Evolutionary conservation across 1,284 basidiomycete species (phyloP).

Genomic region (Singerocomus inundabilis): DNA sequence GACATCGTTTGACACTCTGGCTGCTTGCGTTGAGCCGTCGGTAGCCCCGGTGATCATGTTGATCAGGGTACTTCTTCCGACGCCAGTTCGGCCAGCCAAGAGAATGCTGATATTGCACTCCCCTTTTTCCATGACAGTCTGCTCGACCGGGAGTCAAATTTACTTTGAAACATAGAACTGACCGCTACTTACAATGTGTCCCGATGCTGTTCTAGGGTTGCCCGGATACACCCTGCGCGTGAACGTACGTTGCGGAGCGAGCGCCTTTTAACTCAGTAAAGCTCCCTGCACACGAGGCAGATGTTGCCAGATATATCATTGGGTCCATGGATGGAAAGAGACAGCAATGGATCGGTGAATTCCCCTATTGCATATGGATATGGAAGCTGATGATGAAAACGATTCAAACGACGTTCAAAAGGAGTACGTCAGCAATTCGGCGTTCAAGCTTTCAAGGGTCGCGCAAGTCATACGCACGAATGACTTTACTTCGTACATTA

Average conservation of each 20-base stretch:
- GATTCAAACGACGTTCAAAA: no score
- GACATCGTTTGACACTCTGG: slow-evolving; percentile 27
- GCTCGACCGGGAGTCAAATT: neutral
- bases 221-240: neutral
- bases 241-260: neutral
- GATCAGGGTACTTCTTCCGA: slow-evolving; percentile 29
- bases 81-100: slow-evolving; percentile 29
- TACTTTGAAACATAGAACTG: neutral
- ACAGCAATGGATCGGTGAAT: no score
- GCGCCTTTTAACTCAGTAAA: slow-evolving; percentile 1
- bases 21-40: slow-evolving; percentile 11
- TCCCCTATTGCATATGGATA: no score
- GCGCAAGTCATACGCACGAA: no score
- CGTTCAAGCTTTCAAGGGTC: no score
- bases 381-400: no score
- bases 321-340: neutral
- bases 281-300: slow-evolving; percentile 16
- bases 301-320: slow-evolving; percentile 19
- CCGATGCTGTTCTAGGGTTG: neutral
- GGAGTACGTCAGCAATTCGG: no score
- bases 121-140: neutral
- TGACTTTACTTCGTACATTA: no score
- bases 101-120: slow-evolving; percentile 14
- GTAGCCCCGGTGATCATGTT: slow-evolving; percentile 26
- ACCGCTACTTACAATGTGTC: slow-evolving; percentile 10